Evolutionary conservation across 371 early-diverging fungal species (phyloP).

Genomic region (Mortierella sp.): DNA sequence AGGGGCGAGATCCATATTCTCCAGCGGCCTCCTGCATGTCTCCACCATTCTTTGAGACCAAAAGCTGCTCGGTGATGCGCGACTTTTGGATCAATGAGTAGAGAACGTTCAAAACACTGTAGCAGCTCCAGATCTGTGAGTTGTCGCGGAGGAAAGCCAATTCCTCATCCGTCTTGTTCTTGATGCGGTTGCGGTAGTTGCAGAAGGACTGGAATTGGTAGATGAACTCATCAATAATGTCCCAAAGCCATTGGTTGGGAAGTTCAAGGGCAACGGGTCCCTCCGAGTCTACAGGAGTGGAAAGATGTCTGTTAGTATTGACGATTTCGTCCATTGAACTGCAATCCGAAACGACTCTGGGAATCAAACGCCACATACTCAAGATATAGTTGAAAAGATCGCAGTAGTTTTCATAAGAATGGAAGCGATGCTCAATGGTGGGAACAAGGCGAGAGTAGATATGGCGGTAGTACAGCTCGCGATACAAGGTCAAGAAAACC

Average conservation of each 20-base stretch:
- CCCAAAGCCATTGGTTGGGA: constrained; percentile 98
- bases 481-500: constrained; percentile 92
- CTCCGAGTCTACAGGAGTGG: constrained; percentile 69
- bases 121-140: constrained; percentile 93
- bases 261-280: constrained; percentile 88
- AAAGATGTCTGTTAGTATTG: not conserved
- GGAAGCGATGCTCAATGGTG: constrained; percentile 89
- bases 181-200: constrained; percentile 87
- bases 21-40: constrained; percentile 88
- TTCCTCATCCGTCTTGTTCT: constrained; percentile 85
- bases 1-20: constrained; percentile 78
- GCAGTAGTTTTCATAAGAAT: constrained; percentile 95
- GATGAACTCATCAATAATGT: constrained; percentile 98
- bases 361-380: constrained; percentile 62
- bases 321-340: not conserved
- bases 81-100: constrained; percentile 95
- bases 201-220: constrained; percentile 98
- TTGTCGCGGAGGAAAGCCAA: constrained; percentile 83
- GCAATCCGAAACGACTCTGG: not conserved
- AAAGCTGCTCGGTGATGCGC: constrained; percentile 91
- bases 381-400: constrained; percentile 95
- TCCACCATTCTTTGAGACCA: constrained; percentile 87
- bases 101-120: constrained; percentile 93
- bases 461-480: constrained; percentile 96
- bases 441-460: constrained; percentile 92